Evolutionary conservation across 257 asterid species (phyloP).

Genomic region (Solanum pinnatisectum): DNA sequence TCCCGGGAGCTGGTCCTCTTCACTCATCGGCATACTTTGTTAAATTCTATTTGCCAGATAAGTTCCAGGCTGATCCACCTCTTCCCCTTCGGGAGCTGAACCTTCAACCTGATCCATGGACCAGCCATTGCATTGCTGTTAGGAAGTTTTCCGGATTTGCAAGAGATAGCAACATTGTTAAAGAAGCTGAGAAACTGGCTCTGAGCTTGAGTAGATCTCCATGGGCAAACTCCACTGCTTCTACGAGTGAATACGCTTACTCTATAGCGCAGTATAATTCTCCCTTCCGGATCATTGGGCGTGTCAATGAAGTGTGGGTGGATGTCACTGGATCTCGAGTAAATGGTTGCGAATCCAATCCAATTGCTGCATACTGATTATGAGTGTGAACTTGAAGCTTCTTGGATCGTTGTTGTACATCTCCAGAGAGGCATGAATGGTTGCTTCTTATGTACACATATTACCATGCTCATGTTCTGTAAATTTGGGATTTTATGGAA

Average conservation of each 20-base stretch:
- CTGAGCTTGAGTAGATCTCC: slow-evolving; percentile 51
- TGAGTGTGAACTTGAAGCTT: not conserved
- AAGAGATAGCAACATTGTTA: slow-evolving; percentile 57
- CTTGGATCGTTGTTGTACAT: not conserved
- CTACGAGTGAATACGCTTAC: slow-evolving; percentile 43
- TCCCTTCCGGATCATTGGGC: slow-evolving; percentile 46
- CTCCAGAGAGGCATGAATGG: not conserved
- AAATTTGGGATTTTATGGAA: not conserved
- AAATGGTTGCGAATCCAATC: slow-evolving; percentile 34
- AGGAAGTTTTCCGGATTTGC: slow-evolving; percentile 77
- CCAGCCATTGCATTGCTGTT: slow-evolving; percentile 61
- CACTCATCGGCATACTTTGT: slow-evolving; percentile 66
- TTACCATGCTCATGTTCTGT: not conserved
- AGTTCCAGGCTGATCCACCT: slow-evolving; percentile 61
- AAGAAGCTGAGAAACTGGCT: slow-evolving; percentile 76
- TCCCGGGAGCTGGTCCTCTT: slow-evolving; percentile 80
- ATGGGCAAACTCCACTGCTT: slow-evolving; percentile 57
- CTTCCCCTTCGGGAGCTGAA: slow-evolving; percentile 69
- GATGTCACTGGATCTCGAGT: slow-evolving; percentile 50
- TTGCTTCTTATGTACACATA: not conserved
- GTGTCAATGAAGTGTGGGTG: slow-evolving; percentile 79
- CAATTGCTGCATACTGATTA: slow-evolving; percentile 29
- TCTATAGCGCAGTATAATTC: slow-evolving; percentile 75
- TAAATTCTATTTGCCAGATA: slow-evolving; percentile 42
- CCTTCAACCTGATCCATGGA: slow-evolving; percentile 48